Conservation (phyloP, 441 rosid species). For the Melastoma candidum region DNA sequence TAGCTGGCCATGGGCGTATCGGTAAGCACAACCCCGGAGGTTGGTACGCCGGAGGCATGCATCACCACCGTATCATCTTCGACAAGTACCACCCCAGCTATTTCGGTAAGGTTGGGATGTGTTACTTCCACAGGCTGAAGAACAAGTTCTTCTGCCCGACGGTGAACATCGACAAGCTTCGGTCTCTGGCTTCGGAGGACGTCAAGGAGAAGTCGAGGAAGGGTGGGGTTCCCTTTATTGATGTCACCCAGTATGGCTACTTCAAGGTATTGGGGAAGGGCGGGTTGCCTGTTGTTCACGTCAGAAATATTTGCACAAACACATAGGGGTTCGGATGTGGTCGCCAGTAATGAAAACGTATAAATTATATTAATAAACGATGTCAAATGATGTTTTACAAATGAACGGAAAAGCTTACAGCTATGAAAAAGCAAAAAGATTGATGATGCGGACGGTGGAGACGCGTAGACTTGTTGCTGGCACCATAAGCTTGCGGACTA, state of each 20-base stretch:
- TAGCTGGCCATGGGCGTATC: slow-evolving; percentile 53
- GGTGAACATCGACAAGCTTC: slow-evolving; percentile 41
- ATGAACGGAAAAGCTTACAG: no score
- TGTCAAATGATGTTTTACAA: no score
- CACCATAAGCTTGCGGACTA: no score
- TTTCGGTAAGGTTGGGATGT: slow-evolving; percentile 55
- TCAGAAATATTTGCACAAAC: no score
- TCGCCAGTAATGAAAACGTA: no score
- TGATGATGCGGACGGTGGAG: no score
- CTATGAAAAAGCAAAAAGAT: no score
- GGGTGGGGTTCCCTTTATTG: slow-evolving; percentile 33
- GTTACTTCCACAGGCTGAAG: slow-evolving; percentile 44
- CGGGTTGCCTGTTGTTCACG: slow-evolving; percentile 24
- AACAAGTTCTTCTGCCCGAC: slow-evolving; percentile 40
- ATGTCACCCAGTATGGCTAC: slow-evolving; percentile 44
- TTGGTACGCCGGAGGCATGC: slow-evolving; percentile 65
- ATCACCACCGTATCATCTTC: slow-evolving; percentile 64
- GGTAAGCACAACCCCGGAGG: slow-evolving; percentile 62
- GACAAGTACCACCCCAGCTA: slow-evolving; percentile 63
- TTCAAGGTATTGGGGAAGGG: slow-evolving; percentile 52
- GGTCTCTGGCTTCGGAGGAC: slow-evolving; percentile 39
- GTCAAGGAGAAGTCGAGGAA: slow-evolving; percentile 29
- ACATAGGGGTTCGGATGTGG: no score
- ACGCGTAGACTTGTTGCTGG: no score
- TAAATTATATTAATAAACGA: no score